These are phyloP conservation scores for Zygosaccharomyces gambellarensis DNA, from an alignment of 805 yeast species.

Conservation along the genomic window DNA sequence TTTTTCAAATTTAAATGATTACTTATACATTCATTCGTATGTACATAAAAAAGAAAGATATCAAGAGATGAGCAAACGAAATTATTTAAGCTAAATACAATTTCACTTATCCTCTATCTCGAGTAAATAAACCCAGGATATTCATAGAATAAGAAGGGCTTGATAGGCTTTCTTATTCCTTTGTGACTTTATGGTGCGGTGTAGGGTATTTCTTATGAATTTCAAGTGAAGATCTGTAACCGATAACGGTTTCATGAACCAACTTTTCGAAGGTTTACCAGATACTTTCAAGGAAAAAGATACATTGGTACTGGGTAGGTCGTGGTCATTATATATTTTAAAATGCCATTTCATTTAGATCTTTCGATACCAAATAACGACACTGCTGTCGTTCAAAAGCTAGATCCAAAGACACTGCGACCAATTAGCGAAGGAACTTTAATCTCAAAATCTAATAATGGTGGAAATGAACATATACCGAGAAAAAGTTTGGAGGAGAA, in stretches of 20 bases:
- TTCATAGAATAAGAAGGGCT: neutral
- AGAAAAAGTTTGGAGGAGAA: conserved; percentile 9
- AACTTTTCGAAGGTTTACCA: too few species aligned
- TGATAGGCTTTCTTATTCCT: neutral
- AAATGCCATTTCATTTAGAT: conserved; percentile 21
- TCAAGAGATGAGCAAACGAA: neutral
- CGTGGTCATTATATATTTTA: neutral
- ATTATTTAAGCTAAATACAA: neutral
- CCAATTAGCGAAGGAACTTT: conserved; percentile 17
- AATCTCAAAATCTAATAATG: neutral
- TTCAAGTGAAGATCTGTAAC: neutral
- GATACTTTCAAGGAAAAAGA: too few species aligned
- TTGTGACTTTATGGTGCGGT: neutral
- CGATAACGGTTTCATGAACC: too few species aligned
- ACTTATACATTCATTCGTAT: conserved; percentile 6
- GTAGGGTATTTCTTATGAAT: conserved; percentile 37
- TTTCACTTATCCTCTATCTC: neutral
- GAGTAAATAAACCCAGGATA: neutral
- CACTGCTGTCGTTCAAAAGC: conserved; percentile 23
- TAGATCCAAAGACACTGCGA: conserved; percentile 10
- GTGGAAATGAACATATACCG: conserved; percentile 5
- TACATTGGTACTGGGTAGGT: too few species aligned
- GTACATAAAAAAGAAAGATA: neutral
- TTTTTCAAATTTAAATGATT: conserved; percentile 1
- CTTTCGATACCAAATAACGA: conserved; percentile 29